These are phyloP conservation scores for Piromyces sp. DNA, from an alignment of 192 early-diverging fungal species.

Conservation along the genomic window DNA sequence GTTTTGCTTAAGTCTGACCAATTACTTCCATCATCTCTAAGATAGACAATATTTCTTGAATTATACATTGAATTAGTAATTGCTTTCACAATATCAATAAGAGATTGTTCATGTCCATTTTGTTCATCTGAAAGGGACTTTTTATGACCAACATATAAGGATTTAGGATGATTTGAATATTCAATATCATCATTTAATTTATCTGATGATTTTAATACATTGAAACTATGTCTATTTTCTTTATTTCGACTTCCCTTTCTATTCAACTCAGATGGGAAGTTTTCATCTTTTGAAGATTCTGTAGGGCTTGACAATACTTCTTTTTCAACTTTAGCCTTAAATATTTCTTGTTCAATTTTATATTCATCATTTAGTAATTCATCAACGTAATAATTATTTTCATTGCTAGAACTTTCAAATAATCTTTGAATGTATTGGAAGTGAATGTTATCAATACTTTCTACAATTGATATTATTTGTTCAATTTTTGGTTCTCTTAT, in stretches of 20 bases:
- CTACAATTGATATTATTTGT: neutral
- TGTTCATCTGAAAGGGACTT: neutral
- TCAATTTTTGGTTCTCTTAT: neutral
- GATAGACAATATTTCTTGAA: neutral
- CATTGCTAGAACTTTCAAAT: neutral
- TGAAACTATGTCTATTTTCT: neutral
- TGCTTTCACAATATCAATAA: neutral
- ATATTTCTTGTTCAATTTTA: neutral
- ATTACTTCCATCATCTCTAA: neutral
- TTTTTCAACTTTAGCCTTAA: neutral
- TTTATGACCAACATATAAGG: neutral
- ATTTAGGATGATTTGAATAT: neutral
- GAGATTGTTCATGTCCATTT: neutral
- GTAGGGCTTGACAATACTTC: neutral
- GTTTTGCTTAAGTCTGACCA: neutral
- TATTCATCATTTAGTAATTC: neutral
- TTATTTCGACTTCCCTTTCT: neutral
- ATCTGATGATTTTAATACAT: neutral
- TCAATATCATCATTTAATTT: neutral
- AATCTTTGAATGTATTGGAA: neutral
- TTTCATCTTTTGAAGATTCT: neutral
- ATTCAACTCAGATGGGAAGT: neutral
- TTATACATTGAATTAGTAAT: neutral
- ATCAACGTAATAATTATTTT: neutral
- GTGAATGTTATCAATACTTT: neutral